Evolutionary conservation across 2,329 filamentous ascomycete species (phyloP), one percentile per base, ranked within the genome.

Genomic region (Parafenestella ontariensis): DNA sequence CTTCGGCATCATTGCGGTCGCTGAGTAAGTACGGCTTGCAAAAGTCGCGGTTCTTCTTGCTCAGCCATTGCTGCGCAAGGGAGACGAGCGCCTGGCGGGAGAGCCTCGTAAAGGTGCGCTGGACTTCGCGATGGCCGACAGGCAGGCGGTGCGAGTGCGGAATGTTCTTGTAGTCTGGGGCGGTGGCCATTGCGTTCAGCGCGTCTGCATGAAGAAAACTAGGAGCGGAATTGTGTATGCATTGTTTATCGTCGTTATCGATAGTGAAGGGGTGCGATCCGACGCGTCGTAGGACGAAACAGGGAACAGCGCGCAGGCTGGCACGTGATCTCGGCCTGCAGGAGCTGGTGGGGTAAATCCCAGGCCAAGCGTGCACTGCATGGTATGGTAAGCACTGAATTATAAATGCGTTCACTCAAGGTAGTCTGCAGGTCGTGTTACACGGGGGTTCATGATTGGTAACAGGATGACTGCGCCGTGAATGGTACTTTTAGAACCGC

Each of bases 11-110:
- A n/a, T 73, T 71, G 26, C 68, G 62, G 54, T 74, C 70, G 31
- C 64, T 56, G 54, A 68, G 69, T 41, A 89, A 82, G 69, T 82
- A 86, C 0, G 89, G 89, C 1, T 79, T 79, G 39, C 85, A 88
- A 17, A 83, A 78, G 4, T 82, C 75, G 36, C 86, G 79, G 59
- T 89, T 88, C 59, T 82, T 79, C 44, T 88, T 85, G 52, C 89
- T 85, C 3, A 96, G 85, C 92, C 92, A 96, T 77, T 89, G 84
- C 20, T 92, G 82, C 0, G 85, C 89, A 8, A 96, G 82, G 0
- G 87, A 85, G 23, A 95, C 77, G 20, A 96, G 83, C 0, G 89
- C 87, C 42, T 87, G 79, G 46, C 91, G 87, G 1, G 90, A 89
- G 17, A 96, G 82, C 49, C 87, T 88, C 56, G 81, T 83, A 44